Evolutionary conservation across 2,329 filamentous ascomycete genomes (phyloP).

Genomic region (Fragosphaeria purpurea): DNA sequence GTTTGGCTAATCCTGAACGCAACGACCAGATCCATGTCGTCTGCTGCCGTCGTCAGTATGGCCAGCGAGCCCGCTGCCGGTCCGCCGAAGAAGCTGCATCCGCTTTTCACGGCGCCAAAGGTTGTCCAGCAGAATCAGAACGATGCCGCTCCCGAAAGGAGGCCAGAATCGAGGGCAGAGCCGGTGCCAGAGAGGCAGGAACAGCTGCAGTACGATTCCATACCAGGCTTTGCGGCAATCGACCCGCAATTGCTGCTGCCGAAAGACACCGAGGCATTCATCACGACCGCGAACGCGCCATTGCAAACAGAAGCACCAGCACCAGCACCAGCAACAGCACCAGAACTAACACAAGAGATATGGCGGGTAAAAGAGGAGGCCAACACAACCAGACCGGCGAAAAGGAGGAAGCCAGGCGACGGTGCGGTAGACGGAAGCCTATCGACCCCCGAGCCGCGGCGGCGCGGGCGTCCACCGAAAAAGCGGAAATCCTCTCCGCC

Average conservation of each 20-base stretch:
- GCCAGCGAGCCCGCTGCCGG: slow-evolving; percentile 26
- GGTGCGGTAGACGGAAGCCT: neutral
- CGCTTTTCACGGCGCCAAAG: slow-evolving; percentile 37
- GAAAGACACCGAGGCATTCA: too few species aligned
- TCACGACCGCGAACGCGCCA: too few species aligned
- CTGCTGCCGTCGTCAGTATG: slow-evolving; percentile 34
- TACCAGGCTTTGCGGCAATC: too few species aligned
- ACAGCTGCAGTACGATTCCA: too few species aligned
- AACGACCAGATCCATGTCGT: slow-evolving; percentile 29
- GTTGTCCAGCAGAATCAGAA: neutral
- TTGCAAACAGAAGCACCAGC: too few species aligned
- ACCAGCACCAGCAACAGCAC: too few species aligned
- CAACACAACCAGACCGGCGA: too few species aligned
- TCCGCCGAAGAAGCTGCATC: slow-evolving; percentile 38
- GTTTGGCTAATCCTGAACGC: neutral
- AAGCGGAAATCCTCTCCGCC: slow-evolving; percentile 13
- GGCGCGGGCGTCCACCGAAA: slow-evolving; percentile 17
- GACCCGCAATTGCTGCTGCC: too few species aligned
- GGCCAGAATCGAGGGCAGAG: neutral
- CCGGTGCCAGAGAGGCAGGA: slow-evolving; percentile 1
- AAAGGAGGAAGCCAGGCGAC: slow-evolving; percentile 11
- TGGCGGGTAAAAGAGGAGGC: too few species aligned
- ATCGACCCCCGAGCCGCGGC: neutral
- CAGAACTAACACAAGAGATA: too few species aligned
- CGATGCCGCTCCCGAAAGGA: neutral